Evolutionary conservation across 495 filamentous ascomycete genomes (phyloP), one percentile per base, ranked within the genome.

Genomic region (Penicillium cinerascens): DNA sequence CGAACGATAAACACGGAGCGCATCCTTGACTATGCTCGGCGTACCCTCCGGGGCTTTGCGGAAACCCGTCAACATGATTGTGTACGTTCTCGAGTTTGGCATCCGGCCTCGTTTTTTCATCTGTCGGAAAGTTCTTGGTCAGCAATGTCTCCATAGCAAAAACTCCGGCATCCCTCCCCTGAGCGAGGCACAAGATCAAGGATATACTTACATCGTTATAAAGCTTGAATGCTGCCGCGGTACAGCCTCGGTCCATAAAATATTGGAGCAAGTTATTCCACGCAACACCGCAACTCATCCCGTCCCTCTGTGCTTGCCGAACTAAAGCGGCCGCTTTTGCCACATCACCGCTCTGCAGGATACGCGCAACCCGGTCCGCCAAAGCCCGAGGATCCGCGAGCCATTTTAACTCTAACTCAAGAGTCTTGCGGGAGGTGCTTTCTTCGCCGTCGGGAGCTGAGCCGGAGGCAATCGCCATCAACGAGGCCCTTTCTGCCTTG

Each of bases 61-160:
- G 17, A 90, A 79, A 18, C 92, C 93, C 20, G 83, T 77, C 59
- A 98, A 79, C 50, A 97, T 84, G 44, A 88, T 85, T 2, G 88
- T 92, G 65, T 87, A 96, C 0, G 92, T 95, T 48, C 79, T 75
- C 2, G 80, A 70, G 63, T 89, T 89, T 0, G 93, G 93, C 22
- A 70, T 70, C 50, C 88, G 83, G 27, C 75, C 84, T 16, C 89
- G 79, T 71, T 97, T 97, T 71, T 97, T 98, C 93, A 98, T 98
- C 87, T 95, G 49, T 21, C 50, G 42, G 50, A 46, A 42, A 23
- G 23, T 16, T 9, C 26, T 16, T 51, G 29, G 53, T 61, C 29
- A 64, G 51, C 11, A 44, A 56, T 29, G 13, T 21, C 10, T 23
- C 22, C 22, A 23, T 23, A 23, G 22, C 2, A 6, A 23, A 23